A percentile compares a stretch with the other conserved stretches of the same genome.
These are phyloP conservation scores for Galeopsis tetrahit DNA, from an alignment of 257 asterid genomes.

Conservation along the genomic window DNA sequence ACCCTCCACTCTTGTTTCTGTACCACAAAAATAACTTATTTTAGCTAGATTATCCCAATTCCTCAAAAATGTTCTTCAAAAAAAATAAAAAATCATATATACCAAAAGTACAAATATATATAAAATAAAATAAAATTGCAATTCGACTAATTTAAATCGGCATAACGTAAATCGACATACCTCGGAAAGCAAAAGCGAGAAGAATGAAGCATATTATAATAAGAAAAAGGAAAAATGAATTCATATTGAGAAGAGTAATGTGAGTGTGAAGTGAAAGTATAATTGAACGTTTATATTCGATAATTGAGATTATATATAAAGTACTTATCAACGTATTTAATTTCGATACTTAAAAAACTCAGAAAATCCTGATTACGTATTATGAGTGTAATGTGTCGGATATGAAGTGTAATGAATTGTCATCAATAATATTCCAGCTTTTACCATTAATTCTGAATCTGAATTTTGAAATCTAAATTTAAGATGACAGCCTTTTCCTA, in stretches of 20 bases:
- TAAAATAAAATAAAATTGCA: neutral
- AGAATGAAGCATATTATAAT: constrained; percentile 17
- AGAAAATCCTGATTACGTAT: neutral
- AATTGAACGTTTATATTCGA: neutral
- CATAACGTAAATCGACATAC: neutral
- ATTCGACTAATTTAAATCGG: neutral
- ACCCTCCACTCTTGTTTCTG: constrained; percentile 12
- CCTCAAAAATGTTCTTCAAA: neutral
- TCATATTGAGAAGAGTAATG: neutral
- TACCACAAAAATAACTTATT: neutral
- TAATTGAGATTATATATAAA: neutral
- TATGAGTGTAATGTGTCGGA: neutral
- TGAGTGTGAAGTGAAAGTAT: neutral
- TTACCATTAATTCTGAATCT: no score
- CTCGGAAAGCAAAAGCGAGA: constrained; percentile 11
- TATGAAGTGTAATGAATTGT: neutral
- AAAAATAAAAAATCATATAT: neutral
- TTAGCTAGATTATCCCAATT: neutral
- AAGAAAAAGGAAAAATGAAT: neutral
- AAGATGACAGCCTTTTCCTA: neutral
- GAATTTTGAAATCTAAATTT: neutral
- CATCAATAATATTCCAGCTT: neutral
- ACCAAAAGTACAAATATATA: neutral
- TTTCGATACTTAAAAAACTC: neutral
- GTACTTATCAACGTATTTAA: neutral